Percentiles rank a stretch among this genome's conserved stretches.
Conservation (phyloP, 2,329 filamentous ascomycete genomes). For the Phyllosticta paracitricarpa region DNA sequence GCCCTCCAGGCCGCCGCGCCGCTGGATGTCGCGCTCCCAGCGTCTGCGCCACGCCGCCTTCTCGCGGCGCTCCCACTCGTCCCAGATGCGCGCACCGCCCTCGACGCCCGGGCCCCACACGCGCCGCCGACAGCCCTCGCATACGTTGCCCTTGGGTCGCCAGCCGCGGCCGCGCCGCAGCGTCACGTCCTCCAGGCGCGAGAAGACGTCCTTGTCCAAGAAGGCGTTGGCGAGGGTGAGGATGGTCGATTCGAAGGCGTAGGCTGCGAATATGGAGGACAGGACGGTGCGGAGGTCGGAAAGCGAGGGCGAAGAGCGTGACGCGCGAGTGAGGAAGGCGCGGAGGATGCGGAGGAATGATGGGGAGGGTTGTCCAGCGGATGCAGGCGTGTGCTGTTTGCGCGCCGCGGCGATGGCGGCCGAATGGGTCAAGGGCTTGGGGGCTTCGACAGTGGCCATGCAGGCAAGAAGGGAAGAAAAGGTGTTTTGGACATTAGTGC, state of each 20-base stretch:
- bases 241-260: slow-evolving; percentile 89
- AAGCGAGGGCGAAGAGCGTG: slow-evolving; percentile 71
- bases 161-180: slow-evolving; percentile 74
- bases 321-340: slow-evolving; percentile 76
- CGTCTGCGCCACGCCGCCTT: slow-evolving; percentile 32
- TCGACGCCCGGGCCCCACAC: slow-evolving; percentile 71
- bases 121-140: slow-evolving; percentile 72
- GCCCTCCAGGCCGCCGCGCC: slow-evolving; percentile 23
- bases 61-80: slow-evolving; percentile 62
- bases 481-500: slow-evolving; percentile 74
- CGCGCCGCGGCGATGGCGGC: slow-evolving; percentile 16
- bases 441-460: slow-evolving; percentile 36
- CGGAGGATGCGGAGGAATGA: slow-evolving; percentile 84
- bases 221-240: slow-evolving; percentile 76
- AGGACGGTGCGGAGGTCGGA: slow-evolving; percentile 79
- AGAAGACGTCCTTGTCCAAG: slow-evolving; percentile 80
- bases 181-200: slow-evolving; percentile 66
- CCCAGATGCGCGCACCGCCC: slow-evolving; percentile 63
- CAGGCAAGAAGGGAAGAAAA: slow-evolving; percentile 79
- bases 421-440: slow-evolving; percentile 17
- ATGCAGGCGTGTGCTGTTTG: slow-evolving; percentile 18
- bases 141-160: slow-evolving; percentile 76
- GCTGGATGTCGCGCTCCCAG: slow-evolving; percentile 16
- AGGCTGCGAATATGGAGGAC: slow-evolving; percentile 84
- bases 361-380: slow-evolving; percentile 42